A percentile compares a stretch with the other conserved stretches of the same genome.
Conservation (phyloP, 2,329 filamentous ascomycete genomes). For the Calonectria pauciramosa region DNA sequence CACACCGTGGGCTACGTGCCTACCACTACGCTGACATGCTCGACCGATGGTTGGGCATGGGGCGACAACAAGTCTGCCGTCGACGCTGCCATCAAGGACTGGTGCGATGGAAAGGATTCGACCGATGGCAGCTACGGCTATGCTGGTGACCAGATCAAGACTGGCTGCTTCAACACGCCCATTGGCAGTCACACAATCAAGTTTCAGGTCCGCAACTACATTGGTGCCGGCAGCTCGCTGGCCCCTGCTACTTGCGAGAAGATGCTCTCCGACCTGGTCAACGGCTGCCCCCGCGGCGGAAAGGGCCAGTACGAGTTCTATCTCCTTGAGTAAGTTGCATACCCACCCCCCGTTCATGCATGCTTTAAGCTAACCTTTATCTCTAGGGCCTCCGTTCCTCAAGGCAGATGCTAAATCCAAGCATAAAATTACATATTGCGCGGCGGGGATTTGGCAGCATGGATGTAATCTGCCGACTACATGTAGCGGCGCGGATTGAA, state of each 20-base stretch:
- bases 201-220: constrained; percentile 19
- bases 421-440: background rate
- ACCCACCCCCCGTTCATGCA: too few species aligned
- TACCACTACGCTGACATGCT: constrained; percentile 11
- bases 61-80: constrained; percentile 27
- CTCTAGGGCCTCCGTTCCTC: constrained; percentile 1
- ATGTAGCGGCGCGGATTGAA: background rate
- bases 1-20: constrained; percentile 2
- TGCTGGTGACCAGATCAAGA: background rate
- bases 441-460: background rate
- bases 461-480: background rate
- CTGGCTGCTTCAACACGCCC: constrained; percentile 22
- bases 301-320: constrained; percentile 20
- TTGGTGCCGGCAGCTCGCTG: background rate
- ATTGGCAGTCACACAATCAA: constrained; percentile 21
- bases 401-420: background rate
- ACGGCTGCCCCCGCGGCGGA: constrained; percentile 13
- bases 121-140: background rate
- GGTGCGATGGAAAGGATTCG: constrained; percentile 29
- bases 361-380: background rate
- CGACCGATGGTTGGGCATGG: background rate
- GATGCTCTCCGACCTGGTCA: background rate
- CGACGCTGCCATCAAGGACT: background rate
- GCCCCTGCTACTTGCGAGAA: background rate
- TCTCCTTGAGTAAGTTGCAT: constrained; percentile 22